Conservation (phyloP, 2,329 filamentous ascomycete genomes). For the Cryphonectria nitschkei region DNA sequence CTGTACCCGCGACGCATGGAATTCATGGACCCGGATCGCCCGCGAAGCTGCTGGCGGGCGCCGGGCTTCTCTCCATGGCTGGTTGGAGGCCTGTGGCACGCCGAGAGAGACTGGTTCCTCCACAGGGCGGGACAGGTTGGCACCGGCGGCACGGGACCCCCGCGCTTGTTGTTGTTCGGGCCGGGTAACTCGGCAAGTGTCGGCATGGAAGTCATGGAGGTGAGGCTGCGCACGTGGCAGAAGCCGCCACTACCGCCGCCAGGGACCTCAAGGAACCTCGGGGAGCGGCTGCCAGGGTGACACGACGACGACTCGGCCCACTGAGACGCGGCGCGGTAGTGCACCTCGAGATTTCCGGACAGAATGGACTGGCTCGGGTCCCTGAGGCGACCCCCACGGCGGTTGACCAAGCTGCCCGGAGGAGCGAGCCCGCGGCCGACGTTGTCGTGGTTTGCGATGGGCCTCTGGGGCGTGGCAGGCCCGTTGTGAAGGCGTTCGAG, state of each 20-base stretch:
- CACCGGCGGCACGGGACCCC: not conserved
- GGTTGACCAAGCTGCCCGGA: not conserved
- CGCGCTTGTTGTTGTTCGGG: not conserved
- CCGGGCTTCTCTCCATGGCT: conserved; percentile 24
- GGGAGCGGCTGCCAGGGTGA: conserved; percentile 3
- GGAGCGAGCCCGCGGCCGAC: not conserved
- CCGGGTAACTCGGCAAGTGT: conserved; percentile 1
- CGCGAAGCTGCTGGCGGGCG: conserved; percentile 14
- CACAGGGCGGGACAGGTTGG: conserved; percentile 4
- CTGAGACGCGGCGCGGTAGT: conserved; percentile 22
- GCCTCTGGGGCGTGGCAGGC: conserved; percentile 17
- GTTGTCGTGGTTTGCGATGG: conserved; percentile 19
- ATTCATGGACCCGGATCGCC: conserved; percentile 15
- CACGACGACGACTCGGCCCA: conserved; percentile 18
- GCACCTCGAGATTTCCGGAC: conserved; percentile 18
- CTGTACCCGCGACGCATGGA: conserved; percentile 19
- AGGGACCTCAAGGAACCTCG: conserved; percentile 22
- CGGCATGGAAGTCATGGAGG: conserved; percentile 12
- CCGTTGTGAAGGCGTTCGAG: conserved; percentile 8
- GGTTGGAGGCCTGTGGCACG: conserved; percentile 19
- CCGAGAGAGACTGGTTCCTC: conserved; percentile 12
- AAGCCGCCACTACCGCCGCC: conserved; percentile 7
- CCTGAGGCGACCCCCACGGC: not conserved
- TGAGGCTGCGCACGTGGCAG: conserved; percentile 1
- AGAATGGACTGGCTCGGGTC: conserved; percentile 1